Evolutionary conservation across 495 filamentous ascomycete species (phyloP).

Genomic region (Daldinia grandis): DNA sequence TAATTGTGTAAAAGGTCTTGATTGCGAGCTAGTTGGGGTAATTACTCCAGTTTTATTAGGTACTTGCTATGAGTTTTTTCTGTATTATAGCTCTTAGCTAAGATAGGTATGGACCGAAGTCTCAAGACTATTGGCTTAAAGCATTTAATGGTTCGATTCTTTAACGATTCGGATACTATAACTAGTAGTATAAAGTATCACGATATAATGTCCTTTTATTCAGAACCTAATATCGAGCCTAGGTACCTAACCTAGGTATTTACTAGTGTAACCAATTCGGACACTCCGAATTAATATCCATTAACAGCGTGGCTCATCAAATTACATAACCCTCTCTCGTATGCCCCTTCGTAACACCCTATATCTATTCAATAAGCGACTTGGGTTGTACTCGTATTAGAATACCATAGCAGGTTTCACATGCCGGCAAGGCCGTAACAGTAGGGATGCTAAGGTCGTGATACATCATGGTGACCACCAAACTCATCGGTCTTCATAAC

Average conservation of each 20-base stretch:
- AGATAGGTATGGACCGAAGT: too few species aligned
- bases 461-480: not conserved
- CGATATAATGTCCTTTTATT: not conserved
- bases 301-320: slow-evolving; percentile 10
- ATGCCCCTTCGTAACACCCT: not conserved
- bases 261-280: slow-evolving; percentile 1
- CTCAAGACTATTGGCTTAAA: too few species aligned
- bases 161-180: too few species aligned
- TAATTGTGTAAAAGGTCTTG: not conserved
- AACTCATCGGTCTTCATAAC: not conserved
- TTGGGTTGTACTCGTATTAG: not conserved
- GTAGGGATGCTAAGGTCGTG: not conserved
- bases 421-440: not conserved
- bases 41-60: too few species aligned
- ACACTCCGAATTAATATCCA: not conserved
- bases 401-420: not conserved
- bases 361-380: not conserved
- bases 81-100: too few species aligned
- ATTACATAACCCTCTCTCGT: not conserved
- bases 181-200: not conserved
- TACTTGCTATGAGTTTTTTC: too few species aligned
- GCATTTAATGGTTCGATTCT: too few species aligned
- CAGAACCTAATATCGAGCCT: not conserved
- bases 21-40: too few species aligned
- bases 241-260: not conserved